phyloP scores from a whole-genome alignment of 176 grass and related monocot species.

The Bolboschoenus planiculmis region DNA sequence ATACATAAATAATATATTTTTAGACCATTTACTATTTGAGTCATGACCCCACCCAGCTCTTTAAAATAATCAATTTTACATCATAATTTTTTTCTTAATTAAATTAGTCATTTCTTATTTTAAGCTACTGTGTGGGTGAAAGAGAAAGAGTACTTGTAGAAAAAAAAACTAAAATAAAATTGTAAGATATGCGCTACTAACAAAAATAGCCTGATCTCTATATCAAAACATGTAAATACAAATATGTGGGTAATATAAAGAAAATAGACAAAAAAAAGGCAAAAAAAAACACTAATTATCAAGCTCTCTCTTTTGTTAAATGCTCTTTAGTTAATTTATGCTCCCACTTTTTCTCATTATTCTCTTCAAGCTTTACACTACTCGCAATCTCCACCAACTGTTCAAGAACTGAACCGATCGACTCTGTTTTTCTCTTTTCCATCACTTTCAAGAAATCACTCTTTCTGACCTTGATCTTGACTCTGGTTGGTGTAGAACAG shows the following conservation, averaged over 20 bases:
- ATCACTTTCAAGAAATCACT: slow-evolving; percentile 6
- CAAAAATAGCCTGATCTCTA: too few species aligned
- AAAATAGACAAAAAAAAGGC: neutral
- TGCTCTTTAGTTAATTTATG: neutral
- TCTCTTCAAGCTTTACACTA: neutral
- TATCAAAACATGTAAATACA: too few species aligned
- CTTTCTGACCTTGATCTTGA: neutral
- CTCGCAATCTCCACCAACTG: neutral
- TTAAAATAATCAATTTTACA: too few species aligned
- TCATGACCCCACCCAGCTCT: too few species aligned
- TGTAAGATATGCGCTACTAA: too few species aligned
- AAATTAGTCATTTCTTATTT: too few species aligned
- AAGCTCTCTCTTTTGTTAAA: neutral
- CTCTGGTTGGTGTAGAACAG: neutral
- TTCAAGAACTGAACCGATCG: neutral
- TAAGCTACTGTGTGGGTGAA: too few species aligned
- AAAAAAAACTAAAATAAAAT: neutral
- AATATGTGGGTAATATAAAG: neutral
- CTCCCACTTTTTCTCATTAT: neutral
- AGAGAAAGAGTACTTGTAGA: too few species aligned
- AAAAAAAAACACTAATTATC: neutral
- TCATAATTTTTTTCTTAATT: too few species aligned
- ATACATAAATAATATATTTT: too few species aligned
- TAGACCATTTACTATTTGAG: too few species aligned
- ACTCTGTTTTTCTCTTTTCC: neutral